A percentile compares a stretch with the other conserved stretches of the same genome.
Conservation (phyloP, 1,284 basidiomycete genomes). For the Caloboletus firmus region DNA sequence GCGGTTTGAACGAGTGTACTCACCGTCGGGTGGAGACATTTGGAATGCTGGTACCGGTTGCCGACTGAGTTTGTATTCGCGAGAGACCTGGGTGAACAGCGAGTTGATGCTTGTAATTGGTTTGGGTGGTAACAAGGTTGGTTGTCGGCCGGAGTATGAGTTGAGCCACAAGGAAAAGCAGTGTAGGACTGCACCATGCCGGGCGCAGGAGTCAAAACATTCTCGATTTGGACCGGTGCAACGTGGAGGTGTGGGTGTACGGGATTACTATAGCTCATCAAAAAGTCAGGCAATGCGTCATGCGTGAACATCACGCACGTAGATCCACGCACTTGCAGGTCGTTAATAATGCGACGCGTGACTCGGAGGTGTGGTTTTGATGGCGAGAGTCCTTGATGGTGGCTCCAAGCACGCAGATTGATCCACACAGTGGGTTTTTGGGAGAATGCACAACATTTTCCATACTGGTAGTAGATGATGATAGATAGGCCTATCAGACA, state of each 20-base stretch:
- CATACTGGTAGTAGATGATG: not conserved
- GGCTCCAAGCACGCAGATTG: not conserved
- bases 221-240: constrained; percentile 14
- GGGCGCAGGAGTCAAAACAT: not conserved
- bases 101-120: constrained; percentile 1
- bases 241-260: constrained; percentile 16
- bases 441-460: not conserved
- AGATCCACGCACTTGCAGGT: constrained; percentile 8
- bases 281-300: constrained; percentile 10
- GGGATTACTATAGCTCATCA: constrained; percentile 11
- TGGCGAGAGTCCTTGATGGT: not conserved
- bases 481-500: not conserved
- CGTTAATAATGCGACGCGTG: not conserved
- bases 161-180: constrained; percentile 7
- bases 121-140: not conserved
- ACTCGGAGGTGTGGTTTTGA: not conserved
- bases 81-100: constrained; percentile 1
- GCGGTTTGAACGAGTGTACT: constrained; percentile 2
- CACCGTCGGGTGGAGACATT: constrained; percentile 26
- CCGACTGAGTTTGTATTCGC: constrained; percentile 6
- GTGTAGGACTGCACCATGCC: constrained; percentile 8
- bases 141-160: constrained; percentile 7
- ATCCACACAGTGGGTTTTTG: not conserved
- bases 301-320: constrained; percentile 13
- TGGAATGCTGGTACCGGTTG: not conserved